These are phyloP conservation scores for Botrytis elliptica DNA, from an alignment of 2,329 filamentous ascomycete genomes.

Conservation along the genomic window DNA sequence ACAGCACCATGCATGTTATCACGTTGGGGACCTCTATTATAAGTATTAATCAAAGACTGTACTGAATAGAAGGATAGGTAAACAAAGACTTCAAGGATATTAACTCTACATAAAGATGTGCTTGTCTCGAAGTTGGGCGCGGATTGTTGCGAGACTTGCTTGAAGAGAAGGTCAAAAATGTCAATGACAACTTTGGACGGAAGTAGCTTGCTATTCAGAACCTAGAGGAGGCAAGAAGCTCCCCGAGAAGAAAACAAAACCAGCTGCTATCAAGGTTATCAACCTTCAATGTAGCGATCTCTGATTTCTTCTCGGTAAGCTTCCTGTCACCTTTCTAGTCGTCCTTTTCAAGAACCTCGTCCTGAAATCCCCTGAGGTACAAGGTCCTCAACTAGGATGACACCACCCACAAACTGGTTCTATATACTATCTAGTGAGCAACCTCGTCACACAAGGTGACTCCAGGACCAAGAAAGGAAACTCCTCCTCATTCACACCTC, in stretches of 20 bases:
- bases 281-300: background rate
- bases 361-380: too few species aligned
- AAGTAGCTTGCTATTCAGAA: constrained; percentile 46
- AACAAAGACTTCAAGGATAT: background rate
- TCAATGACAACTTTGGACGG: constrained; percentile 51
- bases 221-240: constrained; percentile 42
- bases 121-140: too few species aligned
- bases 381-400: too few species aligned
- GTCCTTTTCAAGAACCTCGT: background rate
- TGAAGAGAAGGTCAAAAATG: constrained; percentile 53
- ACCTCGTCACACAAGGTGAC: background rate
- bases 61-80: background rate
- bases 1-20: background rate
- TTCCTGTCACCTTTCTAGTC: background rate
- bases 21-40: background rate
- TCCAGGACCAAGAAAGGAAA: background rate
- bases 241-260: constrained; percentile 39
- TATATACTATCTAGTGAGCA: too few species aligned
- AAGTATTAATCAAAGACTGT: background rate
- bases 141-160: constrained; percentile 46
- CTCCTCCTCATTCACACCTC: background rate
- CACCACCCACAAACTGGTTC: too few species aligned
- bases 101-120: background rate
- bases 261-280: background rate
- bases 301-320: background rate